These are phyloP conservation scores for Zymoseptoria ardabiliae DNA, from an alignment of 2,329 filamentous ascomycete species.

Conservation along the genomic window DNA sequence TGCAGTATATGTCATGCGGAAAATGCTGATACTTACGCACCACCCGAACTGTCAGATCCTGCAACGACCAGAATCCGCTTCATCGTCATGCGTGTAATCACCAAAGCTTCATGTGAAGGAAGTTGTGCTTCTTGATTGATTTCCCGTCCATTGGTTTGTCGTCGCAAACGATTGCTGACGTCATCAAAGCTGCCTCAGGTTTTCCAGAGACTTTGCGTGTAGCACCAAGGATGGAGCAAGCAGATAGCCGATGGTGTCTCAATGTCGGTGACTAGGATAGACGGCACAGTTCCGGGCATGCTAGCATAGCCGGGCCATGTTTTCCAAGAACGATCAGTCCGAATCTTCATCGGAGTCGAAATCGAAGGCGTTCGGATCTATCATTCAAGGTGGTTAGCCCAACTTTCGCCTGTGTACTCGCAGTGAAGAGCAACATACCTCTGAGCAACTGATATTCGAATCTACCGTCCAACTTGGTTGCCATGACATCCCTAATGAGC, in stretches of 20 bases:
- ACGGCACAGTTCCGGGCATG: too few relatives aligned
- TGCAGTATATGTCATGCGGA: not conserved
- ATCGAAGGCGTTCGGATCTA: slow-evolving; percentile 41
- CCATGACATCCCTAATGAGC: slow-evolving; percentile 32
- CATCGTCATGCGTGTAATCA: slow-evolving; percentile 9
- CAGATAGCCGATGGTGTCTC: too few relatives aligned
- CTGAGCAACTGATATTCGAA: slow-evolving; percentile 34
- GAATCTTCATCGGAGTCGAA: slow-evolving; percentile 37
- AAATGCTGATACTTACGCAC: slow-evolving; percentile 56
- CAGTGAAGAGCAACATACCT: slow-evolving; percentile 3
- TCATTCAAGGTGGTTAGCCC: slow-evolving; percentile 1
- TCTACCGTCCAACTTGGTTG: slow-evolving; percentile 35
- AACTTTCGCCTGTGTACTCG: not conserved
- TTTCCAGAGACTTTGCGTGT: not conserved
- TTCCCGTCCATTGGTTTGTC: not conserved
- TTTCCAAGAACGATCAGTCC: slow-evolving; percentile 27
- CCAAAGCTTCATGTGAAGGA: not conserved
- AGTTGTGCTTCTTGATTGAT: not conserved
- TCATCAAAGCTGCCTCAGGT: not conserved
- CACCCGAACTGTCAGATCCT: slow-evolving; percentile 84
- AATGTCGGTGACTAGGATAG: too few relatives aligned
- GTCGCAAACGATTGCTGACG: not conserved
- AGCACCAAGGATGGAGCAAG: too few relatives aligned
- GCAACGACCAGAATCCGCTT: slow-evolving; percentile 70
- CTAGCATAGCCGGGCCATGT: not conserved